These are phyloP conservation scores for Penicillium sp. DNA, from an alignment of 2,329 filamentous ascomycete species.

Conservation along the genomic window DNA sequence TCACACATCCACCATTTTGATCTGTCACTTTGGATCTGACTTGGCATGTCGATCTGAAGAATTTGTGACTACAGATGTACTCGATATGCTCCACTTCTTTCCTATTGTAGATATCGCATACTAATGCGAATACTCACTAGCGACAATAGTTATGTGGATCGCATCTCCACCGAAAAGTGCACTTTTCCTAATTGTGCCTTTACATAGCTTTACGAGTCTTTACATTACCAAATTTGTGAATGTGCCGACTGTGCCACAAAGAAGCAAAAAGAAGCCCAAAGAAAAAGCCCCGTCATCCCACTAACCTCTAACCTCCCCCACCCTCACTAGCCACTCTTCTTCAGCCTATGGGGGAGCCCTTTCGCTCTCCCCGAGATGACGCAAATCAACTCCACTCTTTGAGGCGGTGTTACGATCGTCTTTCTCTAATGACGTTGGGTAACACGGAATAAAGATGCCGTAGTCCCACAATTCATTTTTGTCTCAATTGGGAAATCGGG, in stretches of 20 bases:
- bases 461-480: neutral
- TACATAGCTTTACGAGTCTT: neutral
- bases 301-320: neutral
- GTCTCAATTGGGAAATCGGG: neutral
- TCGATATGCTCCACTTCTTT: too few species aligned
- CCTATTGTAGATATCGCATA: too few species aligned
- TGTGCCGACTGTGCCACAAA: constrained; percentile 1
- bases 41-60: neutral
- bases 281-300: neutral
- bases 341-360: neutral
- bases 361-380: constrained; percentile 5
- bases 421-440: constrained; percentile 1
- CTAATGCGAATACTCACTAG: neutral
- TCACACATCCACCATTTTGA: neutral
- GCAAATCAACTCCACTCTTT: neutral
- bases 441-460: neutral
- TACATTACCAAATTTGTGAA: neutral
- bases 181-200: neutral
- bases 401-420: constrained; percentile 5
- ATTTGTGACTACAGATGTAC: too few species aligned
- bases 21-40: neutral
- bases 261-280: neutral
- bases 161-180: neutral
- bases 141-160: neutral
- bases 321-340: constrained; percentile 4